Evolutionary conservation across 1,284 basidiomycete species (phyloP), one percentile per base, ranked within the genome.

Genomic region (Ustilago cynodontis): DNA sequence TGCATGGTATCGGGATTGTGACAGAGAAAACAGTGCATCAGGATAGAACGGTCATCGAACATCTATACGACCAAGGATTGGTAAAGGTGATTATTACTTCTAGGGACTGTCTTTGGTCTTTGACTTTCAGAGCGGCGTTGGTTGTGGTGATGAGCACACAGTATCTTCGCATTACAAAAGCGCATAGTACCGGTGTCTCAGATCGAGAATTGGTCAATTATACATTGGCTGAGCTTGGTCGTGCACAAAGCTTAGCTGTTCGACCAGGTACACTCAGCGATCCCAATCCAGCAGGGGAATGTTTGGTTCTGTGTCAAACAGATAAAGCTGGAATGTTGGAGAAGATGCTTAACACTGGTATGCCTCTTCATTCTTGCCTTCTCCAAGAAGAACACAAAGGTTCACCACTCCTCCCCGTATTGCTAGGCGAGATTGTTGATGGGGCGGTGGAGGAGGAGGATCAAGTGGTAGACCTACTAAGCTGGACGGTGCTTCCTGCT

Each of bases 61-160:
- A 93, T 82, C 89, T 99, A 31, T 98, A 92, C 85, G 90, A 91
- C 0, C 91, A 93, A 65, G 93, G 93, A 0, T 88, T 93, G 29
- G 84, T 99, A 33, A 91, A 91, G n/a, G 92, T 95, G 4, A 88
- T 99, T 41, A 88, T 99, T 67, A 91, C 91, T 0, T 91, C 95
- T 0, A 90, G 92, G 41, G 94, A 96, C 52, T 89, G 91, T 24
- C 93, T 92, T 82, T 97, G 95, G 94, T 91, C 90, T 22, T 86
- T 98, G 14, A 93, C 94, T 3, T 90, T 95, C 14, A 90, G 91
- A 39, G 93, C 93, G 0, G 89, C 90, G 5, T 90, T 91, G 3
- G 95, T 98, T 16, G 89, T 98, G 39, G 91, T 95, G 54, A 93
- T 98, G 91, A 93, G 94, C 28, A 94, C 95, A 7, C 96, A 99